These are phyloP conservation scores for Albugo laibachii DNA, from an alignment of 352 stramenopile species.

Conservation along the genomic window DNA sequence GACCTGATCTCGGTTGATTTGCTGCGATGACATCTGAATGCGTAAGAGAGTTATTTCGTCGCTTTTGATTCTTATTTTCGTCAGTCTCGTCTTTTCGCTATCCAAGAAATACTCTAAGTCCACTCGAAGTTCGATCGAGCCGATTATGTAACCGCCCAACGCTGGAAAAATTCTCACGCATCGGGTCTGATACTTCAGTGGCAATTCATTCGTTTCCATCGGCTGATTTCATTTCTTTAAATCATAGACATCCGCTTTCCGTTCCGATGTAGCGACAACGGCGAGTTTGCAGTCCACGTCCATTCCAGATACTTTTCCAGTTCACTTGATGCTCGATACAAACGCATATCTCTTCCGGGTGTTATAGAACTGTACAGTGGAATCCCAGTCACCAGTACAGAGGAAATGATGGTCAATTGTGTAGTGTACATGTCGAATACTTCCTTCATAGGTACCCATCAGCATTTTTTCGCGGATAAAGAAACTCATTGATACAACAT, in stretches of 20 bases:
- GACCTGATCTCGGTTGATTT: constrained; percentile 49
- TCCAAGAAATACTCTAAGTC: constrained; percentile 90
- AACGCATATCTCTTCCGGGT: constrained; percentile 28
- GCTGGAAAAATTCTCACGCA: constrained; percentile 64
- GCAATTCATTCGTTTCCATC: constrained; percentile 42
- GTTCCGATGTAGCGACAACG: constrained; percentile 29
- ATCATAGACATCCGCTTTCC: constrained; percentile 59
- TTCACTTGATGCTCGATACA: constrained; percentile 20
- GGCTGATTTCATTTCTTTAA: constrained; percentile 48
- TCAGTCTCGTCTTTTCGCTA: constrained; percentile 6
- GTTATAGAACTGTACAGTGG: constrained; percentile 37
- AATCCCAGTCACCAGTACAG: constrained; percentile 51
- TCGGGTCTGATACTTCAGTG: constrained; percentile 84
- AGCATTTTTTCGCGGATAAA: constrained; percentile 13
- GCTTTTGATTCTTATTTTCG: constrained; percentile 20
- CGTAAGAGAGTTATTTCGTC: constrained; percentile 76
- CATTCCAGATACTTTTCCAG: constrained; percentile 50
- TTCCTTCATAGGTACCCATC: constrained; percentile 24
- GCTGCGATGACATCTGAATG: constrained; percentile 96
- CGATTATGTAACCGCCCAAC: constrained; percentile 74
- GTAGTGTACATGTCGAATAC: constrained; percentile 36
- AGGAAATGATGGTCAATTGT: constrained; percentile 22
- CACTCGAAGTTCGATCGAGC: constrained; percentile 91
- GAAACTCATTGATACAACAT: constrained; percentile 31
- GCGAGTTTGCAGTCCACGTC: constrained; percentile 35